phyloP scores from a whole-genome alignment of 164 flowering plant species.

The Nymphaea colorata region DNA sequence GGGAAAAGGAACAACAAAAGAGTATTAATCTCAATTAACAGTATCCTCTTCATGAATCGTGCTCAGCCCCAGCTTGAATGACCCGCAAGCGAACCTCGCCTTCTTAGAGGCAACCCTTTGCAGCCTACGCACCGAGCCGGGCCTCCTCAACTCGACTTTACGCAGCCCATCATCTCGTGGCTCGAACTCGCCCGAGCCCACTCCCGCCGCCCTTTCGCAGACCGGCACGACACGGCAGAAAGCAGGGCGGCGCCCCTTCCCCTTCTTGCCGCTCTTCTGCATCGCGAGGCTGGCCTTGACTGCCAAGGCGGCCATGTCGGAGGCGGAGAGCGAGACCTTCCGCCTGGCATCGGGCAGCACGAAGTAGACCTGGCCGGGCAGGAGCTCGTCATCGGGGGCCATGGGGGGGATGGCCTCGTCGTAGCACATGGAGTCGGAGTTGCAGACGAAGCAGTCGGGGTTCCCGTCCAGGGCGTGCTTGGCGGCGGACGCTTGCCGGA shows the following conservation, averaged over 20 bases:
- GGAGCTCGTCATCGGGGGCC: constrained; percentile 15
- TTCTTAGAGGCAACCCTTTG: constrained; percentile 34
- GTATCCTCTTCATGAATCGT: constrained; percentile 49
- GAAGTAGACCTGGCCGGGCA: constrained; percentile 40
- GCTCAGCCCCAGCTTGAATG: constrained; percentile 31
- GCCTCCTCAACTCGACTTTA: constrained; percentile 6
- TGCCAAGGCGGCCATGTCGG: constrained; percentile 61
- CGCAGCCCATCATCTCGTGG: background rate
- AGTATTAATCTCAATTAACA: background rate
- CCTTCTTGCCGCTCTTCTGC: background rate
- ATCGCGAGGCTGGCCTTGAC: constrained; percentile 17
- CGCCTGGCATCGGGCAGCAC: constrained; percentile 27
- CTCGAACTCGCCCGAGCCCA: background rate
- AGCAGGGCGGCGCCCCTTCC: constrained; percentile 7
- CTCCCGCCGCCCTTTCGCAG: background rate
- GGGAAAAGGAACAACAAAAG: too few relatives aligned
- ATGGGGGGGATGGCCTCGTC: constrained; percentile 38
- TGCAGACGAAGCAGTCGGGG: constrained; percentile 22
- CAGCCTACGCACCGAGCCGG: constrained; percentile 26
- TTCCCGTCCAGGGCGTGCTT: constrained; percentile 22
- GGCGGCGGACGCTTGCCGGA: constrained; percentile 17
- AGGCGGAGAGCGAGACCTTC: constrained; percentile 24
- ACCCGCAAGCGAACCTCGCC: constrained; percentile 31
- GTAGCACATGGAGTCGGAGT: constrained; percentile 34
- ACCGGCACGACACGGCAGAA: constrained; percentile 1